phyloP scores from a whole-genome alignment of 2,329 filamentous ascomycete species.

The Cyanodermella asteris region DNA sequence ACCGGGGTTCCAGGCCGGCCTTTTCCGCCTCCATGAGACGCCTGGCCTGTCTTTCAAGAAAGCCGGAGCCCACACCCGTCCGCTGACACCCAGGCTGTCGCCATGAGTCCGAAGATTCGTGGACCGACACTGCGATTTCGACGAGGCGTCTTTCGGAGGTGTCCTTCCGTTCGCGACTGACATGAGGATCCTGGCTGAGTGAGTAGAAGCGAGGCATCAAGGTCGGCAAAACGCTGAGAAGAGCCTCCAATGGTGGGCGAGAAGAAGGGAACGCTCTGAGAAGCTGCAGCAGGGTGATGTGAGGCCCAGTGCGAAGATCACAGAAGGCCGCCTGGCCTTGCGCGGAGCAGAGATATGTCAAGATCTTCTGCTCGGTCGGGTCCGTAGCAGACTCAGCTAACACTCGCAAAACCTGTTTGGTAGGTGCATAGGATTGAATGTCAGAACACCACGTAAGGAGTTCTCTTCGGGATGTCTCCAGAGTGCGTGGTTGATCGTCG shows the following conservation, averaged over 20 bases:
- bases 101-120: constrained; percentile 72
- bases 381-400: constrained; percentile 68
- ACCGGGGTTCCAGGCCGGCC: constrained; percentile 28
- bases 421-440: constrained; percentile 78
- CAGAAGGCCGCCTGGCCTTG: constrained; percentile 88
- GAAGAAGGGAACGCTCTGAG: constrained; percentile 81
- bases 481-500: constrained; percentile 59
- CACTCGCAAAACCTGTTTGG: constrained; percentile 64
- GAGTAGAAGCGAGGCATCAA: constrained; percentile 98
- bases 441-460: constrained; percentile 93
- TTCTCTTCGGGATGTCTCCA: constrained; percentile 78
- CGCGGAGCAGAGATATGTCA: constrained; percentile 65
- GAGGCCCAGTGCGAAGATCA: constrained; percentile 73
- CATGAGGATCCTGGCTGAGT: constrained; percentile 82
- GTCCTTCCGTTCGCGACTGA: constrained; percentile 47
- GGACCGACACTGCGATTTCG: constrained; percentile 91
- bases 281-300: constrained; percentile 68
- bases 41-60: constrained; percentile 67
- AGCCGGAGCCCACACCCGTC: constrained; percentile 78
- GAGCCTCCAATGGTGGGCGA: constrained; percentile 61
- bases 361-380: constrained; percentile 67
- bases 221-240: constrained; percentile 61
- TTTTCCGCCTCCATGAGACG: constrained; percentile 47
- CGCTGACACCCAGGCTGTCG: constrained; percentile 42
- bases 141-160: constrained; percentile 57